Percentiles rank a stretch among this genome's conserved stretches.
Evolutionary conservation across 1,284 basidiomycete species (phyloP).

Genomic region (Tilletia indica): DNA sequence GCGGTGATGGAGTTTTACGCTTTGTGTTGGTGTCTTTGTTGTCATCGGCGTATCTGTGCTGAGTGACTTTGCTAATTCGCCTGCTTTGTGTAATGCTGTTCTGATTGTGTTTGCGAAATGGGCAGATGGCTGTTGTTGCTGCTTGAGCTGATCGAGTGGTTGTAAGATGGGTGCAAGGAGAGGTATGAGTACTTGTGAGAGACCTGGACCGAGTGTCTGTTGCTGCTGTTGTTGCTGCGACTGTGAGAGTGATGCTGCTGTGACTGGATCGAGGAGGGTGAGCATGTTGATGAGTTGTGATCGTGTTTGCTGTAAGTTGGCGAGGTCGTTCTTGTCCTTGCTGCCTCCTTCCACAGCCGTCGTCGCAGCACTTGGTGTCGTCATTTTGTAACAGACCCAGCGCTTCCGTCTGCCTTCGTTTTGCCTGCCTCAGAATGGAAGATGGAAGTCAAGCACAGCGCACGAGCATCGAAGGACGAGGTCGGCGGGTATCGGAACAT

Average conservation of each 20-base stretch:
- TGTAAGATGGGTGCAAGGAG: constrained; percentile 9
- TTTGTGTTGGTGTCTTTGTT: no score
- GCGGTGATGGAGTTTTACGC: no score
- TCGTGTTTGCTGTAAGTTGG: background rate
- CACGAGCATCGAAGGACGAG: no score
- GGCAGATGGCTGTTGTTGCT: background rate
- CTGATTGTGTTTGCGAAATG: background rate
- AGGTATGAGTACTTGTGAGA: background rate
- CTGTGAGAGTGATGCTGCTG: background rate
- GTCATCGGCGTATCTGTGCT: no score
- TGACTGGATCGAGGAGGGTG: background rate
- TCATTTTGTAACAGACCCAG: no score
- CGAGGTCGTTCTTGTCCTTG: background rate
- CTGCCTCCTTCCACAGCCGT: background rate
- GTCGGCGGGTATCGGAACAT: no score
- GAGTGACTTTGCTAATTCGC: background rate
- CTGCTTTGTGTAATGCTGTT: background rate
- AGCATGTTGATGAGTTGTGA: background rate
- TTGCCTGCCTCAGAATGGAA: no score
- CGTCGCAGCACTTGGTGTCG: no score
- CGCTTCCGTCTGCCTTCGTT: no score
- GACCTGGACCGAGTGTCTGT: background rate
- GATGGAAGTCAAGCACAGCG: no score
- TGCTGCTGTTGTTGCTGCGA: no score
- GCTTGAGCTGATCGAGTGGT: background rate